These are phyloP conservation scores for Mrakia gelida DNA, from an alignment of 768 basidiomycete genomes.

Conservation along the genomic window DNA sequence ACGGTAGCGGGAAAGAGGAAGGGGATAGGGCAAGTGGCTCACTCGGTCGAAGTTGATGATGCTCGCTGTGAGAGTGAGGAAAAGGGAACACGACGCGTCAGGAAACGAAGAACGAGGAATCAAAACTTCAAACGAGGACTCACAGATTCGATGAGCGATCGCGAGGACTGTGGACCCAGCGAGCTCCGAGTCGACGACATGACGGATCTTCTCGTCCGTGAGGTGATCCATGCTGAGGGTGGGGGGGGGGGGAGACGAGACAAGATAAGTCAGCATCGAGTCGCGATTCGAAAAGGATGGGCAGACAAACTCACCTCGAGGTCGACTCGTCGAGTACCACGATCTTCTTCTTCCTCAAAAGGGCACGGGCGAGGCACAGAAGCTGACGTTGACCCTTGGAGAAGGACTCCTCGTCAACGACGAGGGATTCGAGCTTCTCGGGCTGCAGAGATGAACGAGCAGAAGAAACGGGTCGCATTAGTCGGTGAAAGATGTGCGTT, in stretches of 20 bases:
- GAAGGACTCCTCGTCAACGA: slow-evolving; percentile 34
- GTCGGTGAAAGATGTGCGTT: neutral
- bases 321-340: slow-evolving; percentile 33
- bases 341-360: slow-evolving; percentile 33
- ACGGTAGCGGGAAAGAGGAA: no score
- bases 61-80: neutral
- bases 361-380: slow-evolving; percentile 35
- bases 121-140: neutral
- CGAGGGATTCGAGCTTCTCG: slow-evolving; percentile 34
- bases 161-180: slow-evolving; percentile 30
- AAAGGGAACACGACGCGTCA: neutral
- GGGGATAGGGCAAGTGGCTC: no score
- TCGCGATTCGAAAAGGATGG: slow-evolving; percentile 6
- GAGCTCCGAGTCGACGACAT: slow-evolving; percentile 31
- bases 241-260: neutral
- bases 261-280: neutral
- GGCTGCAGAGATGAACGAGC: neutral
- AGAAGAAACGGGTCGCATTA: no score
- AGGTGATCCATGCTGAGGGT: slow-evolving; percentile 34
- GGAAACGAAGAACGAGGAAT: neutral
- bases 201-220: slow-evolving; percentile 34
- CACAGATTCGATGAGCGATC: slow-evolving; percentile 33
- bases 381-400: slow-evolving; percentile 37
- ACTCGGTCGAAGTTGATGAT: neutral
- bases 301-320: slow-evolving; percentile 7